Evolutionary conservation across 352 stramenopile genomes (phyloP), one percentile per base, ranked within the genome.

Genomic region (Pythium scleroteichum): DNA sequence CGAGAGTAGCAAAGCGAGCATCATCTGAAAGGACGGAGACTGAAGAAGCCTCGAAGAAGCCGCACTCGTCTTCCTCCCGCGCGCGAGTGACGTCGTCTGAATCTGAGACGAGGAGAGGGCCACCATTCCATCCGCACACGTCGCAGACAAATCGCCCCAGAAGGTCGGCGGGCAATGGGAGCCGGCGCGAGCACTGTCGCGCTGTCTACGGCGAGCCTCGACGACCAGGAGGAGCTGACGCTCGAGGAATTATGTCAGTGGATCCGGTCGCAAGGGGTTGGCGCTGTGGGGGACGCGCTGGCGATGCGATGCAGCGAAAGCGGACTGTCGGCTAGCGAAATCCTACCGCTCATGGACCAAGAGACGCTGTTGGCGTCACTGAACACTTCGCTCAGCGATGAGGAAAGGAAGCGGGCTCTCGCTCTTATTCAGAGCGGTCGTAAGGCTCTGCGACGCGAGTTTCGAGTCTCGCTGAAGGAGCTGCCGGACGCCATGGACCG

Each of bases 401-500:
- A 62, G 1, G 33, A 62, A 1, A 44, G 41, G 0, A 74, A 60
- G 19, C 58, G 64, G 10, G 54, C 45, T 0, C 47, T 68, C 1
- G 54, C 56, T 3, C 46, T 78, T 9, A 42, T 78, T 5, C 67
- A 49, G 5, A 39, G 41, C n/a, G 70, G 67, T 17, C 70, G 67
- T 4, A 50, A 71, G 12, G 64, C 59, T 6, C 40, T 78, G 27
- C 63, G 70, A 1, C 23, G 52, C 3, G 63, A 71, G 51, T 66
- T 51, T 45, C 45, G 40, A 7, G 78, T 90, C n/a, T 69, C 77
- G 23, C 69, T 97, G 24, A 93, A 95, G 56, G 76, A 85, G 38
- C 67, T 97, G 7, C 87, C 86, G 10, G 87, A 94, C 35, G 86
- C 87, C 1, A 87, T 97, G 57, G 90, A 97, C 59, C 72, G 79